Base-by-base conservation (phyloP, 257 asterid species). In the Salvia hispanica region DNA sequence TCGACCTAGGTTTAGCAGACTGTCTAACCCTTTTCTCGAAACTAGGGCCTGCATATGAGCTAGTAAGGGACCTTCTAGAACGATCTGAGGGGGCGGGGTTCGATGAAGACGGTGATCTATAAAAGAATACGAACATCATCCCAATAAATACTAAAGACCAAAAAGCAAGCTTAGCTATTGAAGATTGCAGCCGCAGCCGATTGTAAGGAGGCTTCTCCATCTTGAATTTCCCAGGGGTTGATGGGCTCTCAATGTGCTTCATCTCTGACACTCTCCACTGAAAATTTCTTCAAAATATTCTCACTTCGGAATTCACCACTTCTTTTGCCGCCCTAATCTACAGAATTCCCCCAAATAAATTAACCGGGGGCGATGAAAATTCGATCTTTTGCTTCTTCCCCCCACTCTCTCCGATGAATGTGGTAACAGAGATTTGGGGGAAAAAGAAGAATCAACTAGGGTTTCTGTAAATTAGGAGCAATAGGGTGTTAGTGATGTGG, bases 201-300 rank as follows among this genome's bases (percentile, higher is more conserved):
- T 70, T 76, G 52, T 78, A 79, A 7, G 79, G 56, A 53, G 85
- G 79, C 69, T 86, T 85, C 70, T 85, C 91, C 82, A 82, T 79
- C 84, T 86, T 86, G 74, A 80, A 80, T 71, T 82, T 86, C 8
- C 94, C 91, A 9, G 92, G 95, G 61, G 86, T 82, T 46, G 95
- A 89, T 18, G 95, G 92, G 76, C 78, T 79, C 62, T 92, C 98
- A 87, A 84, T 82, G 91, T 89, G 97, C 91, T 77, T 83, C 97
- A 92, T 92, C 64, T 82, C 82, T 51, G 71, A 78, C 73, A 53
- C 58, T 51, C 71, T 68, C 66, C 71, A 71, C 64, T 52, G 28
- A 59, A 78, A 79, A 72, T 65, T 40, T 8, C 82, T 74, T 73
- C 62, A 58, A 71, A 73, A 31, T 43, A 67, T 54, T 10, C 81